Conservation (phyloP, 768 basidiomycete species). For the Infundibulicybe gibba region DNA sequence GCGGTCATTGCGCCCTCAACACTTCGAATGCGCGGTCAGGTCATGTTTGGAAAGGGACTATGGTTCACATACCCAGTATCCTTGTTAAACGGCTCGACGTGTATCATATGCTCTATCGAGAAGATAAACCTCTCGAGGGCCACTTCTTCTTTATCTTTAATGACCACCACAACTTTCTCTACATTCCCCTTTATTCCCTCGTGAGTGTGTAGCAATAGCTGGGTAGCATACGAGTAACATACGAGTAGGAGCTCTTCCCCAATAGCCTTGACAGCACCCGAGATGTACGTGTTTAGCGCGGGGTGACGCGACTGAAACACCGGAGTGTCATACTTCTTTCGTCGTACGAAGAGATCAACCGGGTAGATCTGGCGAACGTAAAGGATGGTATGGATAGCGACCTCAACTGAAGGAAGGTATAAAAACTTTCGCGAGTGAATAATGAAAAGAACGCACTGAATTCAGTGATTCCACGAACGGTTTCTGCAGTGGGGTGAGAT, state of each 20-base stretch:
- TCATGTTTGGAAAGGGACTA: slow-evolving; percentile 1
- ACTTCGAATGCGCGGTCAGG: slow-evolving; percentile 29
- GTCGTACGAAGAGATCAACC: slow-evolving; percentile 77
- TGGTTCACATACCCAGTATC: slow-evolving; percentile 50
- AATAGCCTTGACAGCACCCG: slow-evolving; percentile 82
- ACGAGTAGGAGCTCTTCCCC: slow-evolving; percentile 73
- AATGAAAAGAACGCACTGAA: slow-evolving; percentile 49
- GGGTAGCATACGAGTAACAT: slow-evolving; percentile 8
- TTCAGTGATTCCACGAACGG: slow-evolving; percentile 61
- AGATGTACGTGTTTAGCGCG: slow-evolving; percentile 81
- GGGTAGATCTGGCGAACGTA: slow-evolving; percentile 92
- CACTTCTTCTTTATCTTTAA: slow-evolving; percentile 77
- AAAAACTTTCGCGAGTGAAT: slow-evolving; percentile 2
- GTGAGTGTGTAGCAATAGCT: too few species aligned
- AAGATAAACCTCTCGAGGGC: slow-evolving; percentile 91
- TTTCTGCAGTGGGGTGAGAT: slow-evolving; percentile 38
- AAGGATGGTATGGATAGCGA: slow-evolving; percentile 88
- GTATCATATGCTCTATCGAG: slow-evolving; percentile 77
- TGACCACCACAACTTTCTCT: slow-evolving; percentile 76
- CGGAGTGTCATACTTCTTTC: slow-evolving; percentile 87
- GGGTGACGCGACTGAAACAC: slow-evolving; percentile 96
- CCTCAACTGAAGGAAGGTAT: slow-evolving; percentile 63
- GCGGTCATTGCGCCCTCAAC: slow-evolving; percentile 70
- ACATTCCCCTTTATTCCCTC: slow-evolving; percentile 60
- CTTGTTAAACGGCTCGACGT: slow-evolving; percentile 66